Conservation (phyloP, 257 asterid genomes). For the Pogostemon cablin region DNA sequence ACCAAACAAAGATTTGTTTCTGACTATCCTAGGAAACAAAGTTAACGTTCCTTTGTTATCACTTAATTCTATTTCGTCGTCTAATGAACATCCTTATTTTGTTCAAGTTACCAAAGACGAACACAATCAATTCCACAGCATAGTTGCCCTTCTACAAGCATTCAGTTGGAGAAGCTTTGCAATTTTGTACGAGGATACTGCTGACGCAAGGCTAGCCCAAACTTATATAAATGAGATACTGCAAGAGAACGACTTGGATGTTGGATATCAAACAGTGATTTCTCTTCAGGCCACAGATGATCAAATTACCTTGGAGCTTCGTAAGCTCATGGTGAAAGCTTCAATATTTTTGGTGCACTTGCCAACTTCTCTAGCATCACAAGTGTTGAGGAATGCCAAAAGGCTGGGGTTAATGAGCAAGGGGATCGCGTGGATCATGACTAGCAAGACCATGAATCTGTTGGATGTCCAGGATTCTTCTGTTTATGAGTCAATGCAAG, state of each 20-base stretch:
- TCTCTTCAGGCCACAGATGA: conserved; percentile 32
- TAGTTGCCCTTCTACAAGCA: conserved; percentile 35
- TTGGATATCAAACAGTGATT: conserved; percentile 25
- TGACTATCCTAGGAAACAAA: conserved; percentile 37
- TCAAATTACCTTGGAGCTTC: conserved; percentile 37
- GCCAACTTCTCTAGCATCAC: conserved; percentile 40
- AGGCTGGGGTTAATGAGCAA: conserved; percentile 44
- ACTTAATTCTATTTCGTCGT: conserved; percentile 34
- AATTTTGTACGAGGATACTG: conserved; percentile 42
- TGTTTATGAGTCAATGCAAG: conserved; percentile 41
- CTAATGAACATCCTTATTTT: conserved; percentile 33
- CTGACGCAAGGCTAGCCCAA: conserved; percentile 30
- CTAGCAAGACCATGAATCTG: conserved; percentile 46
- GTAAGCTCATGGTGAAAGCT: conserved; percentile 25
- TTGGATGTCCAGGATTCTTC: conserved; percentile 32
- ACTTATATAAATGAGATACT: conserved; percentile 31
- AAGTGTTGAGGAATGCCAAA: conserved; percentile 38
- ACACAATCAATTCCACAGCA: conserved; percentile 38
- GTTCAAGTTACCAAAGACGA: conserved; percentile 47
- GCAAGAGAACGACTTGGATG: conserved; percentile 32
- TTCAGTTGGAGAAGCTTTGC: conserved; percentile 44
- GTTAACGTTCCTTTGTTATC: conserved; percentile 44
- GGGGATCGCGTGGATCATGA: conserved; percentile 53
- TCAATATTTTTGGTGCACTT: conserved; percentile 42
- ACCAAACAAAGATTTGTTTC: conserved; percentile 33